A percentile compares a stretch with the other conserved stretches of the same genome.
These are phyloP conservation scores for Neoboletus magnificus DNA, from an alignment of 768 basidiomycete genomes.

Conservation along the genomic window DNA sequence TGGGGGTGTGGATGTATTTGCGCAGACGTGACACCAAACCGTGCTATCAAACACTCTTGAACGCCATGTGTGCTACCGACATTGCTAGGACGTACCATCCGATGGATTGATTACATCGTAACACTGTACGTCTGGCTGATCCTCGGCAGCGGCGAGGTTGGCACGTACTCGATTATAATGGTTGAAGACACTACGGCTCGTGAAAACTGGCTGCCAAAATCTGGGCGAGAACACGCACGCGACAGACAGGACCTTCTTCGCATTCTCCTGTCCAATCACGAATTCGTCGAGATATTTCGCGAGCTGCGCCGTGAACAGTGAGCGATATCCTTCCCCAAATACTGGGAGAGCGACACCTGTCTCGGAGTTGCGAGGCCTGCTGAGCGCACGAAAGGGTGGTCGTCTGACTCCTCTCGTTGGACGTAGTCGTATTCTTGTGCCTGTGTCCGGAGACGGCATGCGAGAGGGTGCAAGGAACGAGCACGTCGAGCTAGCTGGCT, in stretches of 20 bases:
- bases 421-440: constrained; percentile 45
- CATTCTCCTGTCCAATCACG: constrained; percentile 86
- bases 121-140: constrained; percentile 27
- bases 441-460: constrained; percentile 53
- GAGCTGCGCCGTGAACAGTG: constrained; percentile 45
- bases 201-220: constrained; percentile 2
- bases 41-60: constrained; percentile 23
- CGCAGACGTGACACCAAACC: constrained; percentile 49
- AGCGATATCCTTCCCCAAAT: constrained; percentile 2
- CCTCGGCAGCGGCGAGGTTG: constrained; percentile 52
- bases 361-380: constrained; percentile 58
- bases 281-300: constrained; percentile 84
- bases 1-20: constrained; percentile 59
- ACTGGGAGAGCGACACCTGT: constrained; percentile 36
- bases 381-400: constrained; percentile 35
- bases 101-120: constrained; percentile 27
- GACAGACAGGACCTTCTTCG: constrained; percentile 92
- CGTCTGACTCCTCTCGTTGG: constrained; percentile 31
- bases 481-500: constrained; percentile 23
- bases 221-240: constrained; percentile 58
- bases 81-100: constrained; percentile 28
- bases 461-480: constrained; percentile 27
- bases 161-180: constrained; percentile 88
- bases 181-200: constrained; percentile 73
- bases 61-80: not conserved